Percentiles rank a stretch among this genome's conserved stretches.
phyloP scores from a whole-genome alignment of 106 monocot species.

The Platanthera zijinensis region DNA sequence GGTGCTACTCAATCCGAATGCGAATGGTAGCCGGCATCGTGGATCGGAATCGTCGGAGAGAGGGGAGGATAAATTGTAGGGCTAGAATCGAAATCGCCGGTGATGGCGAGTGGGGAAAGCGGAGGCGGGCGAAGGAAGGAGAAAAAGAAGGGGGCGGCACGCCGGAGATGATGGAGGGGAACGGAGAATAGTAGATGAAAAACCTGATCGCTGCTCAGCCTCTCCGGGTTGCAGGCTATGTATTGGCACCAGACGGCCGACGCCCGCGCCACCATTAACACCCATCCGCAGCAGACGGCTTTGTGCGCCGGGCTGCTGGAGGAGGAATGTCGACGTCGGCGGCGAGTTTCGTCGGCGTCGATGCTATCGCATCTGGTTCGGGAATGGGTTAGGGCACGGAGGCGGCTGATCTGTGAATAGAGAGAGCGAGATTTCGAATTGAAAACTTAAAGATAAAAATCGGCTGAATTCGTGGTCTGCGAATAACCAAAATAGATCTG shows the following conservation, averaged over 20 bases:
- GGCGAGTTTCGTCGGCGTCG: too few species aligned
- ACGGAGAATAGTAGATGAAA: slow-evolving; percentile 40
- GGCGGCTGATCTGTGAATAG: too few species aligned
- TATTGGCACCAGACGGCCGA: slow-evolving; percentile 50
- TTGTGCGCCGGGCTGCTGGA: too few species aligned
- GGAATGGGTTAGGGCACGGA: too few species aligned
- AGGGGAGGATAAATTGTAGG: slow-evolving; percentile 11
- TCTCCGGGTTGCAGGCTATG: slow-evolving; percentile 57
- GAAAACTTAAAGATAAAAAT: too few species aligned
- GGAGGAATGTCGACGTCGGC: too few species aligned
- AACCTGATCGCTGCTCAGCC: slow-evolving; percentile 33
- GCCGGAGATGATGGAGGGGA: slow-evolving; percentile 43
- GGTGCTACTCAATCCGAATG: slow-evolving; percentile 25
- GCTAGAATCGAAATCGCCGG: neutral
- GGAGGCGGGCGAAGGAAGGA: slow-evolving; percentile 47
- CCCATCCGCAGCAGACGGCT: too few species aligned
- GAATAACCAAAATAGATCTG: too few species aligned
- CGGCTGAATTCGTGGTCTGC: too few species aligned
- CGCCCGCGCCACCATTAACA: slow-evolving; percentile 31
- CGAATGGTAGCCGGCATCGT: slow-evolving; percentile 11
- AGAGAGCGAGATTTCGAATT: too few species aligned
- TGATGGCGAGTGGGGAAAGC: neutral
- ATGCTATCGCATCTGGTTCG: too few species aligned
- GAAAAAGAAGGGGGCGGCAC: slow-evolving; percentile 38
- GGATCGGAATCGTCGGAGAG: slow-evolving; percentile 12